Base-by-base conservation (phyloP, 495 filamentous ascomycete genomes). In the Aspergillus avenaceus region DNA sequence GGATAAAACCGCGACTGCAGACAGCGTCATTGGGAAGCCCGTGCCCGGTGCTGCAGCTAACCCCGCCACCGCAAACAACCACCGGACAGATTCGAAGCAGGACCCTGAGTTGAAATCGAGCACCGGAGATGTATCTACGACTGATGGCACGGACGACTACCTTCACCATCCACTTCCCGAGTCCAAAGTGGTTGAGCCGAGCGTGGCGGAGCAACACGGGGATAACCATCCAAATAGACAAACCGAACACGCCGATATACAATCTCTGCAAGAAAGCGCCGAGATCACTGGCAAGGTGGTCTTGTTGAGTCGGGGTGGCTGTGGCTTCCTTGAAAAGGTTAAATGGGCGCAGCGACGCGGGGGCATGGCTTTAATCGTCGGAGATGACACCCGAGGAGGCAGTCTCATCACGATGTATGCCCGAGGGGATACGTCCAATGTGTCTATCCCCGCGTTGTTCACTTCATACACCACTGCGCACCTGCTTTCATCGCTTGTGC, bases 401-500 rank as follows among this genome's bases (percentile, higher is more conserved):
- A 79, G 77, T 21, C 65, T 99, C 50, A 85, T 99, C 31, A 93
- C 91, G 48, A 99, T 99, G 93, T 97, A 96, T 66, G 95, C 93
- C 8, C 77, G 85, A 41, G 93, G 92, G 21, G 90, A 97, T 66
- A 96, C 90, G 3, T 95, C 88, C 25, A 96, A 98, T 58, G 79
- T 97, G 52, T 87, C 90, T 2, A 97, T 97, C 41, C 90, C 93
- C 4, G 86, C 95, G 1, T 71, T 97, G 11, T 99, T 99, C 64
- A 97, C 93, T 0, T 95, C 93, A 1, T 80, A 91, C 56, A 99
- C 90, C 5, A 97, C 91, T 7, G 93, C 95, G 2, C 91, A 96
- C 62, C 75, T 99, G 14, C 77, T 99, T 5, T 96, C 93, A 1
- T 91, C 92, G 4, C 78, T 98, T 40, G 84, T 93, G 50, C 88